Evolutionary conservation across 257 asterid genomes (phyloP).

Genomic region (Oldenlandia corymbosa): DNA sequence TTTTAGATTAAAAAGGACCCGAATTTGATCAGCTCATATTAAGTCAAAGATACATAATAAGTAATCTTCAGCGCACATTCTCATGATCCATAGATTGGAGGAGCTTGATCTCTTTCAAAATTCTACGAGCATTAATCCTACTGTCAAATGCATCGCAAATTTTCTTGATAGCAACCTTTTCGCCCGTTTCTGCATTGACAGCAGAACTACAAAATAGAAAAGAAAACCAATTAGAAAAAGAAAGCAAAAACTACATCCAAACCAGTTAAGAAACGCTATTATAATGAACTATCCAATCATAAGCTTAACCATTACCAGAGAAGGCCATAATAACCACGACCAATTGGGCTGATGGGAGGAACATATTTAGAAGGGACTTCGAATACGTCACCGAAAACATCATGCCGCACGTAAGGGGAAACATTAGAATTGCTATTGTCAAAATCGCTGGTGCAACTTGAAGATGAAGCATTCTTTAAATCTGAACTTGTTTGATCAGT

Average conservation of each 20-base stretch:
- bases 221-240: neutral
- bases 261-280: too few species aligned
- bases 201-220: constrained; percentile 65
- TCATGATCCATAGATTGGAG: constrained; percentile 85
- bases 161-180: constrained; percentile 80
- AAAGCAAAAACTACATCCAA: too few species aligned
- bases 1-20: too few species aligned
- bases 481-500: neutral
- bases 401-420: constrained; percentile 64
- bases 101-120: constrained; percentile 75
- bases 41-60: too few species aligned
- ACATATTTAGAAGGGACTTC: constrained; percentile 63
- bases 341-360: constrained; percentile 84
- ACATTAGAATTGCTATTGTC: constrained; percentile 49
- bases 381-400: constrained; percentile 63
- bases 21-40: too few species aligned
- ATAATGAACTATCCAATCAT: neutral
- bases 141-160: constrained; percentile 79
- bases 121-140: constrained; percentile 70
- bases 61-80: constrained; percentile 38
- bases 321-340: constrained; percentile 90
- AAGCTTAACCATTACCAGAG: constrained; percentile 44
- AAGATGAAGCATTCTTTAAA: neutral
- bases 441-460: neutral
- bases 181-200: constrained; percentile 56